Evolutionary conservation across 768 basidiomycete species (phyloP).

Genomic region (Mycena venus): DNA sequence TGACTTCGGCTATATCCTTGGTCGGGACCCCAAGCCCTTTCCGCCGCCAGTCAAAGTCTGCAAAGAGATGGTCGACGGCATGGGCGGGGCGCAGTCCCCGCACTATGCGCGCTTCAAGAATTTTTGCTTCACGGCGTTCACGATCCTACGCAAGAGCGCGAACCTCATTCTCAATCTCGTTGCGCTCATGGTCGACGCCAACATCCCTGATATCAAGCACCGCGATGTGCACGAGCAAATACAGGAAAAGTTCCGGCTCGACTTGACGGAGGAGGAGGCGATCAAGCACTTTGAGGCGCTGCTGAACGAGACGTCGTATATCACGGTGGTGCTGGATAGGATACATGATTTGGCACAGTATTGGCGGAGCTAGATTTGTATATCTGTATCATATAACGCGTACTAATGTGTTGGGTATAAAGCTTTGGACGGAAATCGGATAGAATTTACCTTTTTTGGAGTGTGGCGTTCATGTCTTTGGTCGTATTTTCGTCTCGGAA

Average conservation of each 20-base stretch:
- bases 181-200: slow-evolving; percentile 96
- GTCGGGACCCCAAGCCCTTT: slow-evolving; percentile 97
- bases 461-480: slow-evolving; percentile 1
- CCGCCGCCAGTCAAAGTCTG: slow-evolving; percentile 99
- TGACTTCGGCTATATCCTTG: slow-evolving; percentile 98
- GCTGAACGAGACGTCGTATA: slow-evolving; percentile 94
- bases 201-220: slow-evolving; percentile 97
- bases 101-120: slow-evolving; percentile 97
- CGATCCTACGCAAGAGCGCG: slow-evolving; percentile 94
- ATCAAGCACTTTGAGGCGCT: slow-evolving; percentile 96
- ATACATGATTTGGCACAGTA: slow-evolving; percentile 94
- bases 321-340: slow-evolving; percentile 92
- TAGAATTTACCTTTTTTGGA: slow-evolving; percentile 6
- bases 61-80: slow-evolving; percentile 99
- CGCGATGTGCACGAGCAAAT: slow-evolving; percentile 90
- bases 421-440: not conserved
- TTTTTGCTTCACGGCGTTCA: slow-evolving; percentile 98
- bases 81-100: slow-evolving; percentile 97
- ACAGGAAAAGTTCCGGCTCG: slow-evolving; percentile 96
- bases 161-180: slow-evolving; percentile 98
- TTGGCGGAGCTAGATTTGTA: slow-evolving; percentile 76
- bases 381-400: not conserved
- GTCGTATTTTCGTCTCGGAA: not conserved
- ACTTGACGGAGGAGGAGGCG: slow-evolving; percentile 96
- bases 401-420: not conserved